Conservation (phyloP, 1,284 basidiomycete genomes). For the Cryptococcus maquisensis region DNA sequence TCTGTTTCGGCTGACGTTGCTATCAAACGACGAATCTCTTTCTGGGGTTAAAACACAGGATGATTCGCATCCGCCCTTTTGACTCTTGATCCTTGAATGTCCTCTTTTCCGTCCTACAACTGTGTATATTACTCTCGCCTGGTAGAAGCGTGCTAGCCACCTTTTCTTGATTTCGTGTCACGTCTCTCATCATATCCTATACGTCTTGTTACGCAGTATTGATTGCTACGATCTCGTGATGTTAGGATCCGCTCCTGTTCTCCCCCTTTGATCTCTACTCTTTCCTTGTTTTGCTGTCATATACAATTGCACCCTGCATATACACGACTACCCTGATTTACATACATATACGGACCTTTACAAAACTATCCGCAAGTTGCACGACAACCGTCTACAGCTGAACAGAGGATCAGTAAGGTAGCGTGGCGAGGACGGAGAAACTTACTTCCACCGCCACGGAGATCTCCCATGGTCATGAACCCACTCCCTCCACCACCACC, state of each 20-base stretch:
- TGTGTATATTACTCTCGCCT: constrained; percentile 2
- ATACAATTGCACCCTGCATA: background rate
- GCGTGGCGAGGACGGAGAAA: constrained; percentile 1
- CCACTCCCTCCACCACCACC: constrained; percentile 28
- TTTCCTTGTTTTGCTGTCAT: background rate
- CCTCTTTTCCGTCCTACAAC: background rate
- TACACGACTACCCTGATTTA: background rate
- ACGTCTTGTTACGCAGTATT: background rate
- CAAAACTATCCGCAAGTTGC: constrained; percentile 33
- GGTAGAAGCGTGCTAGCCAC: background rate
- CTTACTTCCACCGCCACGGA: constrained; percentile 36
- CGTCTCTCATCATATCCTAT: background rate
- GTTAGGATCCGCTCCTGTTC: background rate
- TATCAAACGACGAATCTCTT: constrained; percentile 10
- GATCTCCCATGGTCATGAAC: constrained; percentile 40
- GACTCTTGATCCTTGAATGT: background rate
- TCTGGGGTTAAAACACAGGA: constrained; percentile 7
- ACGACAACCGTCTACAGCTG: constrained; percentile 35
- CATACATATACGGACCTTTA: background rate
- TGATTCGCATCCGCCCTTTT: constrained; percentile 1
- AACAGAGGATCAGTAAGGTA: background rate
- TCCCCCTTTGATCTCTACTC: background rate
- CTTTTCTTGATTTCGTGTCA: background rate
- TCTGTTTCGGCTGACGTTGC: background rate
- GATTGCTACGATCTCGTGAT: background rate